Conservation (phyloP, 768 basidiomycete species). For the Lentinula edodes region DNA sequence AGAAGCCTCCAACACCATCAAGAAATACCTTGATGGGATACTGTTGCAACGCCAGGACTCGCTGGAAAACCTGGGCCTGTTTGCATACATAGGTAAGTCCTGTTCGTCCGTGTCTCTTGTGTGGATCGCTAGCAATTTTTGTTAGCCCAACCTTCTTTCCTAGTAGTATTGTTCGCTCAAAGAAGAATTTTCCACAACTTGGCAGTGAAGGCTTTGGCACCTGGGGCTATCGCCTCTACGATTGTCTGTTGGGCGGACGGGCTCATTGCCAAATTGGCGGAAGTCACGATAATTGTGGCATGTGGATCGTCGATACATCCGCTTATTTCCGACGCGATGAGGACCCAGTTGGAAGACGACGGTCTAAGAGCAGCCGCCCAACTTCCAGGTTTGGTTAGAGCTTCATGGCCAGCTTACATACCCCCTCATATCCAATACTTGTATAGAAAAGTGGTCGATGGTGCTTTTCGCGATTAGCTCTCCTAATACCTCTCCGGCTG, state of each 20-base stretch:
- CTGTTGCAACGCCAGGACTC: conserved; percentile 5
- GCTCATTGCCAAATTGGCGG: conserved; percentile 48
- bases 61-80: background rate
- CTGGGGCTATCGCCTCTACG: conserved; percentile 17
- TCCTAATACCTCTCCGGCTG: conserved; percentile 48
- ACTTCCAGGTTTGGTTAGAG: conserved; percentile 46
- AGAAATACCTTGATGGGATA: conserved; percentile 14
- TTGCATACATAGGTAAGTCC: background rate
- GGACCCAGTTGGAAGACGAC: conserved; percentile 42
- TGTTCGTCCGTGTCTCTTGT: background rate
- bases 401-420: background rate
- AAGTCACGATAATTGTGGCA: conserved; percentile 26
- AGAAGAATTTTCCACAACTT: conserved; percentile 43
- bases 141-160: conserved; percentile 24
- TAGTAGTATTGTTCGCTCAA: conserved; percentile 43
- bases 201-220: conserved; percentile 26
- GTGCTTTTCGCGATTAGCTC: conserved; percentile 42
- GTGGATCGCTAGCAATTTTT: background rate
- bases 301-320: conserved; percentile 13
- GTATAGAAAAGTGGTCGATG: conserved; percentile 49
- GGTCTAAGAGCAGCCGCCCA: conserved; percentile 56
- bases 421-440: background rate
- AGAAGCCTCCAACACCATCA: conserved; percentile 16
- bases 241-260: conserved; percentile 66
- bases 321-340: conserved; percentile 21